Percentiles rank a stretch among this genome's conserved stretches.
These are phyloP conservation scores for Saturnispora quitensis DNA, from an alignment of 805 yeast species.

Conservation along the genomic window DNA sequence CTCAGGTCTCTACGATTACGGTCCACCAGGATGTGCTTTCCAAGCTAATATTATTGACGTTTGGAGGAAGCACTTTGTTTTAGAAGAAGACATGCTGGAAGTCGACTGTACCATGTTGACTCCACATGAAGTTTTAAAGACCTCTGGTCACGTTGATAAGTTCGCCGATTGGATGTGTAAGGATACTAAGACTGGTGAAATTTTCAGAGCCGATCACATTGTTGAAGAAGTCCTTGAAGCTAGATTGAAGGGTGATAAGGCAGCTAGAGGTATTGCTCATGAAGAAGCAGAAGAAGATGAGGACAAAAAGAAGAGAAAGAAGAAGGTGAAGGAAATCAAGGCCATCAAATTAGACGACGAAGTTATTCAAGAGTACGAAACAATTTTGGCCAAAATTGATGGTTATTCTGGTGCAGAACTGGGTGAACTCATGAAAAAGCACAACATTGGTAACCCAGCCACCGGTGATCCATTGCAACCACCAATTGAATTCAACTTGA, in stretches of 20 bases:
- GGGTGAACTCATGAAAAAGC: constrained; percentile 77
- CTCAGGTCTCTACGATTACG: constrained; percentile 94
- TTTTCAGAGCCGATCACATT: constrained; percentile 96
- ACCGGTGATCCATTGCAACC: constrained; percentile 79
- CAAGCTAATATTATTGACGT: constrained; percentile 91
- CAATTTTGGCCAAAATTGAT: constrained; percentile 84
- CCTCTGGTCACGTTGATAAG: constrained; percentile 98
- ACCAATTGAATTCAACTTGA: constrained; percentile 92
- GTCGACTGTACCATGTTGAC: constrained; percentile 98
- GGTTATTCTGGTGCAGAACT: constrained; percentile 89
- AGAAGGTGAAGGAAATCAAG: constrained; percentile 92
- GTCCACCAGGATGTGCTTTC: constrained; percentile 99
- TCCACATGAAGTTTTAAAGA: constrained; percentile 94
- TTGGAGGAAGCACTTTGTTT: constrained; percentile 96
- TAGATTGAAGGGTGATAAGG: constrained; percentile 92
- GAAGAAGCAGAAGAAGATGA: constrained; percentile 61
- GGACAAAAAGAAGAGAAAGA: constrained; percentile 83
- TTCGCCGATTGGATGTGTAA: constrained; percentile 99
- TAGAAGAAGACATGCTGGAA: constrained; percentile 98
- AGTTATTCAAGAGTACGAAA: constrained; percentile 72
- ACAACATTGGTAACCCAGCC: constrained; percentile 84
- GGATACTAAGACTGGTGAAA: constrained; percentile 93
- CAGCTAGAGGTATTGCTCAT: constrained; percentile 80
- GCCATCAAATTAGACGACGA: constrained; percentile 79
- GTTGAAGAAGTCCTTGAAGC: constrained; percentile 97